Conservation (phyloP, 495 filamentous ascomycete genomes). For the Penicillium odoratum region DNA sequence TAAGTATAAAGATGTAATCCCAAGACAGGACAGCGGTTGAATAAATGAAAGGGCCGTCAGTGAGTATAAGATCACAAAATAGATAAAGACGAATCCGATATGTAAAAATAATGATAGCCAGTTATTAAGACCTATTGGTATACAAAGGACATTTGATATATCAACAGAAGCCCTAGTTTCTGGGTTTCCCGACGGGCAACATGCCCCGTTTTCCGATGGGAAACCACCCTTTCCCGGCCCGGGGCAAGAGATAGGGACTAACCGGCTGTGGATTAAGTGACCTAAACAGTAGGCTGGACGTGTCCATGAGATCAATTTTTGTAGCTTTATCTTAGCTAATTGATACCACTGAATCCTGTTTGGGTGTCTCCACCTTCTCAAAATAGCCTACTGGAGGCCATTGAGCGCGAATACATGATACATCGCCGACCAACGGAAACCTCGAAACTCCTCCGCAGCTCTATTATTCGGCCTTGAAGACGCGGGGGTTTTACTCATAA, state of each 20-base stretch:
- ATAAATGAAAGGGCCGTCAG: not conserved
- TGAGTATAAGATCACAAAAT: not conserved
- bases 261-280: not conserved
- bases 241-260: not conserved
- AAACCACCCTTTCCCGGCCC: not conserved
- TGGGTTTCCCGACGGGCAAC: slow-evolving; percentile 13
- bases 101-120: not conserved
- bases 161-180: slow-evolving; percentile 10
- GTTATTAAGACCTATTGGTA: slow-evolving; percentile 2
- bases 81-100: not conserved
- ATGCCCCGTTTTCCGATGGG: slow-evolving; percentile 9
- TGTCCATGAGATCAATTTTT: not conserved
- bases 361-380: not conserved
- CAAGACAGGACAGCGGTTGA: not conserved
- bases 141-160: slow-evolving; percentile 12
- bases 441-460: not conserved
- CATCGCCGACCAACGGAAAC: not conserved
- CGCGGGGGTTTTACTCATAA: not conserved
- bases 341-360: not conserved
- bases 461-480: not conserved
- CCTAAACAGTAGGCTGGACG: not conserved
- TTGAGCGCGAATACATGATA: not conserved
- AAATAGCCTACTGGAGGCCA: not conserved
- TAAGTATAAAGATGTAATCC: not conserved
- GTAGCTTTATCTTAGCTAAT: not conserved